A percentile compares a stretch with the other conserved stretches of the same genome.
Conservation (phyloP, 2,329 filamentous ascomycete species). For the Emmonsiellopsis sp. region DNA sequence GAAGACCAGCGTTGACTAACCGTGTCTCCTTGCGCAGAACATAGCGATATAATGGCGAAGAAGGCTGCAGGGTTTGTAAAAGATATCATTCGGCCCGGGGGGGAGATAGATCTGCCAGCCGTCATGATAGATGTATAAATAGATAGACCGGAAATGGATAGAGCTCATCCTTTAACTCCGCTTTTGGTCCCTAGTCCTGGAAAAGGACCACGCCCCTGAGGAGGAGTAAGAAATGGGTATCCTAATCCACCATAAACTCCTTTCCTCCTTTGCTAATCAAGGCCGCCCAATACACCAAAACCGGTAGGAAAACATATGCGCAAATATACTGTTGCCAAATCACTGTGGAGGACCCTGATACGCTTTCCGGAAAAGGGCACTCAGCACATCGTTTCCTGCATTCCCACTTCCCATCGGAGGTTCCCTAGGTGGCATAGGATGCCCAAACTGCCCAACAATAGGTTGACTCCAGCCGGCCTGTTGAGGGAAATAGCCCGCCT, state of each 20-base stretch:
- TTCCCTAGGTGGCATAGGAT: background rate
- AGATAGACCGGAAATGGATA: background rate
- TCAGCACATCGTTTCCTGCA: conserved; percentile 27
- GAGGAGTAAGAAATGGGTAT: too few species aligned
- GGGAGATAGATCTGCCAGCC: background rate
- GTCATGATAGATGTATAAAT: conserved; percentile 1
- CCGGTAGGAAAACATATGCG: too few species aligned
- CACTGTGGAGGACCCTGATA: conserved; percentile 10
- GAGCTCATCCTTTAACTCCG: background rate
- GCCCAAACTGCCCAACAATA: too few species aligned
- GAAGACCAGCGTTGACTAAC: background rate
- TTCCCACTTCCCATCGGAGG: background rate
- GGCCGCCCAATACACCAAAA: too few species aligned
- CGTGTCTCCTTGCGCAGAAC: conserved; percentile 16
- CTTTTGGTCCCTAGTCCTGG: conserved; percentile 1
- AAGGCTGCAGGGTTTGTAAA: conserved; percentile 42
- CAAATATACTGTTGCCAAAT: conserved; percentile 10
- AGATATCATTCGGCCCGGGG: conserved; percentile 31
- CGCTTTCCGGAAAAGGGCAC: conserved; percentile 37
- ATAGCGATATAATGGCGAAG: conserved; percentile 42
- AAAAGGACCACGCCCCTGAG: too few species aligned
- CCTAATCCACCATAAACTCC: too few species aligned
- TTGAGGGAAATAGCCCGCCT: background rate
- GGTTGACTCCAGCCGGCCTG: background rate
- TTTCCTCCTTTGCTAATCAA: too few species aligned